Evolutionary conservation across 345 rosid species (phyloP), one percentile per base, ranked within the genome.

Genomic region (Erodium maritimum): DNA sequence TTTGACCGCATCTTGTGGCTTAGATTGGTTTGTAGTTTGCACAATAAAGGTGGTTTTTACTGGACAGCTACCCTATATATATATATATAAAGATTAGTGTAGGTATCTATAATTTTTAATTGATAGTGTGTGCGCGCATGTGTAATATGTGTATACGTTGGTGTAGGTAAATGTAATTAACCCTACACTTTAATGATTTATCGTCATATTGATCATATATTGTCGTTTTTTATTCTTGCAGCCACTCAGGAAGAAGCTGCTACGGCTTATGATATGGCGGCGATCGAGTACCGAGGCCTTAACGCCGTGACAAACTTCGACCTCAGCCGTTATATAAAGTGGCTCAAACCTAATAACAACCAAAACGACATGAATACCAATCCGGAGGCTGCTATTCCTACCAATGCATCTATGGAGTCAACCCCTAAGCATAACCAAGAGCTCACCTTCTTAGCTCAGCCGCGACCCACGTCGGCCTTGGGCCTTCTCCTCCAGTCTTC

Each of bases 301-400:
- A 87, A 91, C 57, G 97, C 97, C 5, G 97, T 91, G 57, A 91
- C 97, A 1, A 91, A 91, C 72, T 91, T 91, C 63, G 96, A 91
- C 61, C 82, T 91, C 46, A 85, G 96, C 66, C 91, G 94, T 59
- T 91, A 91, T 66, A 76, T 84, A 70, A 78, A 76, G 56, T 84
- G 85, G 80, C 75, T 79, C 18, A 77, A 75, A 61, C 87, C 91
- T 3, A 45, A 62, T 50, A 68, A 65, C 11, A 37, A 54, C 2
- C 18, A 55, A 21, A 13, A 50, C 19, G 48, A 24, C 61, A 42
- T 29, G 53, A 70, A 48, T 18, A n/a, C n/a, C n/a, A 63, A 33
- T 5, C 1, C 10, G 23, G 11, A 22, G 0, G 63, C 59, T 19
- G 14, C 59, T 21, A 34, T 8, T 29, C 34, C 34, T 29, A 29